Evolutionary conservation across 2,329 filamentous ascomycete genomes (phyloP), one percentile per base, ranked within the genome.

Genomic region (Phyllosticta citribraziliensis): DNA sequence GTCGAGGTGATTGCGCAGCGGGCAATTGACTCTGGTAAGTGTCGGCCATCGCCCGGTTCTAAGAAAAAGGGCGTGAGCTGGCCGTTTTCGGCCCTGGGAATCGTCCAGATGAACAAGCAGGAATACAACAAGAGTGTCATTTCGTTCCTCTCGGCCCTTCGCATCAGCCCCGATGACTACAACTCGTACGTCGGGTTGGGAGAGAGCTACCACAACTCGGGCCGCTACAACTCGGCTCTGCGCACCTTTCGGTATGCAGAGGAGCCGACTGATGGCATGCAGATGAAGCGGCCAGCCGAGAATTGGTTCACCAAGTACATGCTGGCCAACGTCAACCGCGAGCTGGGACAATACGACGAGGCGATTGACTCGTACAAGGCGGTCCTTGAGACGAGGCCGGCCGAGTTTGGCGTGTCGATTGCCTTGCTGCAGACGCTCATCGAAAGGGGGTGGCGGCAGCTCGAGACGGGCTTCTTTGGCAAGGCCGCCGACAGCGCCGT

Each of bases 281-380:
- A 79, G n/a, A 69, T 80, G 69, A 73, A 82, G 54, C 79, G 84
- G 35, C 70, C 78, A 20, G 85, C 83, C 0, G 88, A 95, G 66
- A 88, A 84, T 10, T 99, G 94, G 94, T 99, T 97, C 72, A 92
- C 92, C 8, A 90, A 90, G 70, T 97, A 97, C 73, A 95, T 99
- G 87, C 83, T 97, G 63, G 92, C 91, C 51, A 97, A 99, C 68
- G 89, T 99, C 60, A 91, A 91, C 72, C 85, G 92, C 59, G 93
- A 97, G 70, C 80, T 97, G 55, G 91, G 91, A n/a, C 87, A 95
- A 52, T 96, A 88, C 67, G 88, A 96, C 63, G 86, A 89, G 60
- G 89, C 94, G 0, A 88, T 96, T 62, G 72, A 78, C 25, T 83
- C 91, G 5, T 96, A 97, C 69, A 82, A 84, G 66, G 78, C 82